Evolutionary conservation across 2,329 filamentous ascomycete genomes (phyloP).

Genomic region (Mycosphaerella sp.): DNA sequence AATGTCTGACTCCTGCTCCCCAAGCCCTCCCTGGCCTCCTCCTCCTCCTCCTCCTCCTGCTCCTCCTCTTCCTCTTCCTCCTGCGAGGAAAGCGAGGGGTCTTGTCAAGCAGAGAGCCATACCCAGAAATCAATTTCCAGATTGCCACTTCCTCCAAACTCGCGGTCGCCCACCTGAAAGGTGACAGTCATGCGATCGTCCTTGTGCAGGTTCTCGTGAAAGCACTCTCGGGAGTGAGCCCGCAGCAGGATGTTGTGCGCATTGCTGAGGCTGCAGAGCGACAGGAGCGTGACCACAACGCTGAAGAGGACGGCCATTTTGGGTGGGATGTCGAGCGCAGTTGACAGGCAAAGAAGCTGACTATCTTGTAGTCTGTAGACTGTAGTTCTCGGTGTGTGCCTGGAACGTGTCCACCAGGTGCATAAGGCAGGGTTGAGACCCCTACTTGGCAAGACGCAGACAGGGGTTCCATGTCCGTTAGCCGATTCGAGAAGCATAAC

Average conservation of each 20-base stretch:
- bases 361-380: too few species aligned
- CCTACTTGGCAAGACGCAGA: too few species aligned
- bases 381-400: too few species aligned
- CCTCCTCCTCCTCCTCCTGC: neutral
- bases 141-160: conserved; percentile 91
- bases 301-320: conserved; percentile 33
- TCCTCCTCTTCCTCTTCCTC: neutral
- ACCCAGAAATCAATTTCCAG: conserved; percentile 99
- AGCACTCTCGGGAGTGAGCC: conserved; percentile 92
- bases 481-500: too few species aligned
- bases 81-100: neutral
- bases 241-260: conserved; percentile 96
- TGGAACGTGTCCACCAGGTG: too few species aligned
- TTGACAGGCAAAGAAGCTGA: conserved; percentile 6
- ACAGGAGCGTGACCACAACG: conserved; percentile 44
- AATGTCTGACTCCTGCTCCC: too few species aligned
- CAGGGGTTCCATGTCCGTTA: too few species aligned
- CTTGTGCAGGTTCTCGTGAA: conserved; percentile 85
- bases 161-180: conserved; percentile 94
- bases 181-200: conserved; percentile 99
- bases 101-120: conserved; percentile 35
- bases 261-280: conserved; percentile 57
- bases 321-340: conserved; percentile 9
- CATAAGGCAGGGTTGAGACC: too few species aligned
- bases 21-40: neutral